Evolutionary conservation across 805 yeast genomes (phyloP).

Genomic region (Debaryomyces tyrocola): DNA sequence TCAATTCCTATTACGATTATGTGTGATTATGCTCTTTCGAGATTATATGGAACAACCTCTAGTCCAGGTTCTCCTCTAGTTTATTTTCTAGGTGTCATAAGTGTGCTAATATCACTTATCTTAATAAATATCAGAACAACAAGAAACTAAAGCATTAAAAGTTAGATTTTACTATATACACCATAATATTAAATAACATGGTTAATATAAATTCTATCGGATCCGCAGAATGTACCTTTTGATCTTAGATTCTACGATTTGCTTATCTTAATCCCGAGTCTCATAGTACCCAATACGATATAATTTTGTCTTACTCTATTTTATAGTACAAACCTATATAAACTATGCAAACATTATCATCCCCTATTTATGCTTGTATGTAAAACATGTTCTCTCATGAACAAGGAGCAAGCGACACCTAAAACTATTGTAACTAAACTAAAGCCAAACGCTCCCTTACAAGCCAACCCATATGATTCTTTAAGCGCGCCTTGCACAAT

Average conservation of each 20-base stretch:
- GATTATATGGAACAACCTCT: conserved; percentile 15
- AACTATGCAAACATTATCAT: conserved; percentile 5
- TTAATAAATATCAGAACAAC: conserved; percentile 38
- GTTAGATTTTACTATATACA: too few relatives aligned
- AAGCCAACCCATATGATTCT: conserved; percentile 52
- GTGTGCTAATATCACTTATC: conserved; percentile 47
- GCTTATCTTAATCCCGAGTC: too few relatives aligned
- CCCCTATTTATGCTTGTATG: conserved; percentile 53
- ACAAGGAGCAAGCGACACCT: conserved; percentile 41
- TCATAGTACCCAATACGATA: too few relatives aligned
- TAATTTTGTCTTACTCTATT: too few relatives aligned
- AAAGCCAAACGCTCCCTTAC: conserved; percentile 55
- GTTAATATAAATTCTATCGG: too few relatives aligned
- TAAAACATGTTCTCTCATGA: conserved; percentile 59
- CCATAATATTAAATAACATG: too few relatives aligned
- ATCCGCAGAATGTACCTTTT: too few relatives aligned
- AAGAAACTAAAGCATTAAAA: too few relatives aligned
- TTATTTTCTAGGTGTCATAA: conserved; percentile 48
- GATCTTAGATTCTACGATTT: too few relatives aligned
- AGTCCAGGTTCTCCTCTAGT: conserved; percentile 21
- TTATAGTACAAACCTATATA: too few relatives aligned
- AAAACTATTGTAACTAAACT: conserved; percentile 39
- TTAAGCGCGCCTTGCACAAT: conserved; percentile 47
- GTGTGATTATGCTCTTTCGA: conserved; percentile 42
- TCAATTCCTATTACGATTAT: conserved; percentile 54